Evolutionary conservation across 371 early-diverging fungal species (phyloP).

Genomic region (Furculomyces boomerangus): DNA sequence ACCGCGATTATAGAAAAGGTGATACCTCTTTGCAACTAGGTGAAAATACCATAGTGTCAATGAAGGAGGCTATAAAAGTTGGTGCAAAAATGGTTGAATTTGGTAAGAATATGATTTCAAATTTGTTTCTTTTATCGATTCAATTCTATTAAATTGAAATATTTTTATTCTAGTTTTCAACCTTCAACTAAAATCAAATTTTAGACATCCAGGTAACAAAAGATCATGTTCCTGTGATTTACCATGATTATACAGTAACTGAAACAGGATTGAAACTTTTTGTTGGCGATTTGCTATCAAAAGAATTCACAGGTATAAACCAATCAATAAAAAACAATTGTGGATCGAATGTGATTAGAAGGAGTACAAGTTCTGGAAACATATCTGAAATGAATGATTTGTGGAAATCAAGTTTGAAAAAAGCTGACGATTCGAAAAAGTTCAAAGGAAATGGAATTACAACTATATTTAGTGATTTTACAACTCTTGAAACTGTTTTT

Average conservation of each 20-base stretch:
- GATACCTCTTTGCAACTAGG: conserved; percentile 49
- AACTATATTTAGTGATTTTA: conserved; percentile 62
- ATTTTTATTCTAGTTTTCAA: conserved; percentile 14
- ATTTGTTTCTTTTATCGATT: not conserved
- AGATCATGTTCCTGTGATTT: conserved; percentile 78
- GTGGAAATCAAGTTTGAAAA: not conserved
- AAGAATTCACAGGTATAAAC: not conserved
- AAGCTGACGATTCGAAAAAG: not conserved
- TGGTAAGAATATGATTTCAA: conserved; percentile 13
- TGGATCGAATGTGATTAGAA: no score
- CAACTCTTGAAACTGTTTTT: conserved; percentile 61
- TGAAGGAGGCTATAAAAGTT: conserved; percentile 65
- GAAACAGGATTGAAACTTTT: conserved; percentile 58
- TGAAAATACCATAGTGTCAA: conserved; percentile 88
- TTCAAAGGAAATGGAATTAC: not conserved
- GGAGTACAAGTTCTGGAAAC: not conserved
- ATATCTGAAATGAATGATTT: not conserved
- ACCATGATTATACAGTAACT: conserved; percentile 85
- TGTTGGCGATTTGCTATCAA: not conserved
- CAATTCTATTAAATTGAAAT: not conserved
- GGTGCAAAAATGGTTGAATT: conserved; percentile 91
- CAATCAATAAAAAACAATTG: no score
- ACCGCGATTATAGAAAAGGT: conserved; percentile 23
- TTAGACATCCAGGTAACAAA: conserved; percentile 81
- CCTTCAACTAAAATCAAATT: not conserved